A percentile compares a stretch with the other conserved stretches of the same genome.
Conservation (phyloP, 2,329 filamentous ascomycete genomes). For the Alternaria burnsii region DNA sequence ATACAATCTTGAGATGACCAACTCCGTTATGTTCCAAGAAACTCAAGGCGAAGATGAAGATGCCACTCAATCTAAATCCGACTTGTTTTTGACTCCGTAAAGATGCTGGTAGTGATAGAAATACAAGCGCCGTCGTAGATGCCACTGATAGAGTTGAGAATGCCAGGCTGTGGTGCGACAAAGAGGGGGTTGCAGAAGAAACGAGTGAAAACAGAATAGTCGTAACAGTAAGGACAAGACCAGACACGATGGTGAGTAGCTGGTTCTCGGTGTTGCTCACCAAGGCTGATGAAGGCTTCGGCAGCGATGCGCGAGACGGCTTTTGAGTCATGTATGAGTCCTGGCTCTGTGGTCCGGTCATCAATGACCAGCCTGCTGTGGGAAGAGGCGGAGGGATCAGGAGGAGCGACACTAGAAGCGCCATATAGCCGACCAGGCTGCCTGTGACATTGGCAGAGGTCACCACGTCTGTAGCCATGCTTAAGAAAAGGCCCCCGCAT, state of each 20-base stretch:
- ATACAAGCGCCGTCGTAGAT: slow-evolving; percentile 54
- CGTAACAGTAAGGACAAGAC: slow-evolving; percentile 46
- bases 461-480: slow-evolving; percentile 45
- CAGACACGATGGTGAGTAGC: slow-evolving; percentile 54
- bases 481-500: slow-evolving; percentile 45
- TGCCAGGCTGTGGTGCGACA: slow-evolving; percentile 42
- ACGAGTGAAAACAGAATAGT: slow-evolving; percentile 50
- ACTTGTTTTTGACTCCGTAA: slow-evolving; percentile 50
- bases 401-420: slow-evolving; percentile 57
- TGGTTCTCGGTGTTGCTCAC: slow-evolving; percentile 52
- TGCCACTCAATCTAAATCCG: slow-evolving; percentile 43
- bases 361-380: slow-evolving; percentile 42
- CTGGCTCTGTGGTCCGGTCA: slow-evolving; percentile 33
- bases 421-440: slow-evolving; percentile 57
- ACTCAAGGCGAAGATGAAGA: slow-evolving; percentile 34
- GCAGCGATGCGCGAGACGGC: slow-evolving; percentile 36
- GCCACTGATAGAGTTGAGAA: slow-evolving; percentile 54
- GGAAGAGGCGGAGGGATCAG: slow-evolving; percentile 60
- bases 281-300: slow-evolving; percentile 47
- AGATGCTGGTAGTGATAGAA: slow-evolving; percentile 53
- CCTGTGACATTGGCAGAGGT: slow-evolving; percentile 27
- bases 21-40: slow-evolving; percentile 33
- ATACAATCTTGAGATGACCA: slow-evolving; percentile 22
- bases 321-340: slow-evolving; percentile 33
- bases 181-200: slow-evolving; percentile 42